Base-by-base conservation (phyloP, 305 asterid genomes). In the Stenogyne calaminthoides region DNA sequence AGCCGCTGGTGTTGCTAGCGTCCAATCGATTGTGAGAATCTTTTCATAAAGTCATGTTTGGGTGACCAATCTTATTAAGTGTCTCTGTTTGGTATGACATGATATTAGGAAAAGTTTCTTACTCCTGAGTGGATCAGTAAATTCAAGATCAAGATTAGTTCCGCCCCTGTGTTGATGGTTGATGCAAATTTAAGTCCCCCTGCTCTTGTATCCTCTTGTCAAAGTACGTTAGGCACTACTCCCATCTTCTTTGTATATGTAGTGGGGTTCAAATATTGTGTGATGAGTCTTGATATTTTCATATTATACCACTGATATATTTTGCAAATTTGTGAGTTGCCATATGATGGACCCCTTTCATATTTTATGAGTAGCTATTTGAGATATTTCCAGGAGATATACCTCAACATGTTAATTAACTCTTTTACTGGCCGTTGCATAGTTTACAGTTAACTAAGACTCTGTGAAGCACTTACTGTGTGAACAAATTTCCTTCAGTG, bases 1-100 rank as follows among this genome's bases (percentile, higher is more conserved):
- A 83, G 95, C 93, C 61, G 96, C 93, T 72, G 97, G 81, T 75
- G 93, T 94, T 42, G 97, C 99, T 80, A 83, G 93, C 67, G 93
- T 87, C 20, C 93, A 89, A 79, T 84, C 95, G 36, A 74, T 94
- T 29, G 99, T 91, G 84, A 84, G 96, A 80, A 67, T 56, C 61
- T 36, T 69, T 73, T 69, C 27, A 2, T 18, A 32, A 62, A 67
- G 63, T 18, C 22, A 8, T 75, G 1, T 58, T 44, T 60, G 58
- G 27, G 75, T 75, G 12, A 52, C 40, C 52, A 37, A 39, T 70
- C 76, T 65, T 54, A 44, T 52, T 12, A 51, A 69, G 71, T 52
- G 68, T 18, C 67, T 18, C 60, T 64, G 42, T 76, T 29, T 25
- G 75, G 49, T 69, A 34, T 65, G 59, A 32, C 54, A 44, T 77